Evolutionary conservation across 352 stramenopile species (phyloP).

Genomic region (Pelagophyceae sp.): DNA sequence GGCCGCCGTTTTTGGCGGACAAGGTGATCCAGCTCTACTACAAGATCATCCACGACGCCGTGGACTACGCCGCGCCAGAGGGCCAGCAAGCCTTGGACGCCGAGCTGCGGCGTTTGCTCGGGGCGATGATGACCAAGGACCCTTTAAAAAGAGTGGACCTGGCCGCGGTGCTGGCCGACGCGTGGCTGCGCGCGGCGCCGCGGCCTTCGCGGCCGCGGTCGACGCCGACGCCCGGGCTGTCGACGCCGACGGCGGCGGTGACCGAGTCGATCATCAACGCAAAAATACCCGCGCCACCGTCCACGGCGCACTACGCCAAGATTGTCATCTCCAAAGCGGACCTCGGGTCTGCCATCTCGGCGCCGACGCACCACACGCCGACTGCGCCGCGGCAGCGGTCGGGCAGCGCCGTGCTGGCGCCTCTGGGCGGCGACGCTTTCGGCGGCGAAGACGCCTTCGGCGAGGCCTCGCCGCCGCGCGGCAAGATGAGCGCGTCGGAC

Average conservation of each 20-base stretch:
- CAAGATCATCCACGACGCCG: conserved; percentile 57
- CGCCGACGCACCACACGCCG: too few relatives aligned
- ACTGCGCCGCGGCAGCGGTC: too few relatives aligned
- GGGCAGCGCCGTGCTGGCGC: too few relatives aligned
- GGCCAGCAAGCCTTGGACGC: conserved; percentile 18
- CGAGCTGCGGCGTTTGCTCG: conserved; percentile 28
- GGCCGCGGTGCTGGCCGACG: conserved; percentile 24
- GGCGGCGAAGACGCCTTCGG: too few relatives aligned
- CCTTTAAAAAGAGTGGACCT: conserved; percentile 26
- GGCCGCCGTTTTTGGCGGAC: conserved; percentile 73
- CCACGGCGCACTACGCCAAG: too few relatives aligned
- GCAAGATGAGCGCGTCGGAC: too few relatives aligned
- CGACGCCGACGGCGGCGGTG: conserved; percentile 20
- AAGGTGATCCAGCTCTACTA: conserved; percentile 74
- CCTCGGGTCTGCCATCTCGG: not conserved
- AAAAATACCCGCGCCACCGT: too few relatives aligned
- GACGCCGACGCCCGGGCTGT: conserved; percentile 6
- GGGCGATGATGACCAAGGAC: conserved; percentile 38
- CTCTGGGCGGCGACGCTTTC: too few relatives aligned
- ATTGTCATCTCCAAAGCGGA: not conserved
- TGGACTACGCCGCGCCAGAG: conserved; percentile 29
- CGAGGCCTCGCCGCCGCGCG: too few relatives aligned
- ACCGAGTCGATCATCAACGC: too few relatives aligned
- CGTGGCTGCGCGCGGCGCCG: conserved; percentile 24
- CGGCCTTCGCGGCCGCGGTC: not conserved